Evolutionary conservation across 148 eudicot species (phyloP).

Genomic region (Dianthus caryophyllus): DNA sequence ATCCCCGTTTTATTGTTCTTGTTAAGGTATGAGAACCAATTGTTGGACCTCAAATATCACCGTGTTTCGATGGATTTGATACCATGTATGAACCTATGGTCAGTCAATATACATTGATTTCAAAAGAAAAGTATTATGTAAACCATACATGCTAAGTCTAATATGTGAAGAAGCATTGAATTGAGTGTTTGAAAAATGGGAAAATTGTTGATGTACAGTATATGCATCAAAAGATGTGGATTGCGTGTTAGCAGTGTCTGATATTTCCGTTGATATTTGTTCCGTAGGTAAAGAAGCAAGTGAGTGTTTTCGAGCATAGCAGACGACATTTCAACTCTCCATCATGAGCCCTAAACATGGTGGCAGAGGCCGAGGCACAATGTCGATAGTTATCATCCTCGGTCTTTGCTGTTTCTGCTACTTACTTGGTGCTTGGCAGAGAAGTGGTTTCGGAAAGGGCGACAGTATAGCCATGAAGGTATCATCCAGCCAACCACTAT

Average conservation of each 20-base stretch:
- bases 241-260: not conserved
- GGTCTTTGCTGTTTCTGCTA: constrained; percentile 69
- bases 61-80: no score
- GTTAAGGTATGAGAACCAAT: no score
- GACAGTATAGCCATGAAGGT: constrained; percentile 43
- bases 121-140: not conserved
- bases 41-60: no score
- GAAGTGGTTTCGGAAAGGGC: constrained; percentile 51
- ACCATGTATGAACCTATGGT: no score
- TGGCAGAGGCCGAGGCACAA: constrained; percentile 41
- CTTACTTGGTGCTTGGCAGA: constrained; percentile 63
- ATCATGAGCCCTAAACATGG: constrained; percentile 51
- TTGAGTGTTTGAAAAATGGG: not conserved
- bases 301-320: constrained; percentile 1
- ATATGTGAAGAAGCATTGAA: not conserved
- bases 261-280: constrained; percentile 8
- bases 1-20: no score
- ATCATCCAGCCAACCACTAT: constrained; percentile 27
- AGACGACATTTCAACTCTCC: constrained; percentile 11
- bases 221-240: not conserved
- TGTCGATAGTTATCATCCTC: constrained; percentile 46
- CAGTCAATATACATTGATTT: not conserved
- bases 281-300: constrained; percentile 5
- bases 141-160: not conserved
- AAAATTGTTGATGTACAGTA: not conserved